Conservation (phyloP, 495 filamentous ascomycete species). For the Penicillium daleae region DNA sequence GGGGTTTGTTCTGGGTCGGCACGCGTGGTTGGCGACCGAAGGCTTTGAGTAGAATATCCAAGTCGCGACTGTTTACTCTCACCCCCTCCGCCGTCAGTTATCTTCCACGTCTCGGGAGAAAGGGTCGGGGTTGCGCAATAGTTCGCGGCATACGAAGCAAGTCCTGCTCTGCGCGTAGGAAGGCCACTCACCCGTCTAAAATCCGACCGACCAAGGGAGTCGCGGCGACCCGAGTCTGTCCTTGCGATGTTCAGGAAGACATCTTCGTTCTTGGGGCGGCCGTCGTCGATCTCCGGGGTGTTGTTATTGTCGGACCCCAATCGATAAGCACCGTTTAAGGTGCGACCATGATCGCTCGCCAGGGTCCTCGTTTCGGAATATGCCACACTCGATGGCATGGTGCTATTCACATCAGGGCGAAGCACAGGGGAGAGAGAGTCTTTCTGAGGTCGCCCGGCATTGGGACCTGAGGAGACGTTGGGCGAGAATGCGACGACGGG, state of each 20-base stretch:
- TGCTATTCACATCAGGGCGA: conserved; percentile 43
- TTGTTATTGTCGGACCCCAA: conserved; percentile 27
- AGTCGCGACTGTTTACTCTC: conserved; percentile 41
- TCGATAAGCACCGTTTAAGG: conserved; percentile 32
- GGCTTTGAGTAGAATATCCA: conserved; percentile 43
- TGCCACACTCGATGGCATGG: conserved; percentile 37
- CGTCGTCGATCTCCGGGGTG: conserved; percentile 35
- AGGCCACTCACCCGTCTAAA: conserved; percentile 53
- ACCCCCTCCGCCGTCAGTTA: conserved; percentile 14
- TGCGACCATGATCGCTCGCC: conserved; percentile 36
- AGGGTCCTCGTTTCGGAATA: conserved; percentile 39
- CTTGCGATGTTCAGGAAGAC: conserved; percentile 67
- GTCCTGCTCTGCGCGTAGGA: conserved; percentile 5
- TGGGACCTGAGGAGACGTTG: conserved; percentile 22
- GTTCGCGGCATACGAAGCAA: neutral
- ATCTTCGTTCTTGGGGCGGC: conserved; percentile 55
- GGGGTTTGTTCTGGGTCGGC: conserved; percentile 42
- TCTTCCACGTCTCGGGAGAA: neutral
- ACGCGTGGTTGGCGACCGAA: conserved; percentile 43
- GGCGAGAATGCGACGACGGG: conserved; percentile 5
- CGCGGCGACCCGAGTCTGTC: conserved; percentile 52
- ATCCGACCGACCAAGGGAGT: conserved; percentile 50
- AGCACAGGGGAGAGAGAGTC: conserved; percentile 21
- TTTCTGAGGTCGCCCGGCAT: conserved; percentile 40
- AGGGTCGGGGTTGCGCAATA: neutral